phyloP scores from a whole-genome alignment of 2,329 filamentous ascomycete species.

The Cytospora chrysosperma region DNA sequence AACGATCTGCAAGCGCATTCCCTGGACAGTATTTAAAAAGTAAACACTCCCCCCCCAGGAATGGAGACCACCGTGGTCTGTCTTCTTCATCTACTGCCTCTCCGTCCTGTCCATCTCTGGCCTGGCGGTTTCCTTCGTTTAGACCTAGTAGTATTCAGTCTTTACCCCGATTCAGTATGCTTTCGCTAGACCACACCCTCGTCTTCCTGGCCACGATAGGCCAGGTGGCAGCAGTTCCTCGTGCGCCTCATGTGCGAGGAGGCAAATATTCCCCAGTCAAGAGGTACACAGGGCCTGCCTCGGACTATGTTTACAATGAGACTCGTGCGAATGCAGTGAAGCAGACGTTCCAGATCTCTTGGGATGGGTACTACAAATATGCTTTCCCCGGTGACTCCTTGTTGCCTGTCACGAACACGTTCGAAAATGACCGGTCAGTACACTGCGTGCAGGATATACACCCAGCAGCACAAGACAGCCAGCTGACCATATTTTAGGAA shows the following conservation, averaged over 20 bases:
- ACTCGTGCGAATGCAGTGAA: conserved; percentile 60
- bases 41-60: not conserved
- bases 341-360: conserved; percentile 67
- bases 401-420: conserved; percentile 63
- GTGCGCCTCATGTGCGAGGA: not conserved
- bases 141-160: not conserved
- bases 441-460: not conserved
- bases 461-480: not conserved
- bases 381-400: conserved; percentile 79
- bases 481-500: conserved; percentile 54
- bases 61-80: no score
- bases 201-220: conserved; percentile 14
- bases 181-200: conserved; percentile 12
- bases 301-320: conserved; percentile 34
- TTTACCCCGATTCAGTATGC: conserved; percentile 26
- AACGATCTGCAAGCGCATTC: conserved; percentile 1
- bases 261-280: not conserved
- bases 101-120: conserved; percentile 2
- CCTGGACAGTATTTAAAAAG: conserved; percentile 9
- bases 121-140: not conserved
- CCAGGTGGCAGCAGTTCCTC: conserved; percentile 23
- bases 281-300: conserved; percentile 15
- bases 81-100: not conserved
- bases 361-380: conserved; percentile 70
- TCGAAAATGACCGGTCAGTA: conserved; percentile 66